Percentiles rank a stretch among this genome's conserved stretches.
Conservation (phyloP, 345 rosid genomes). For the Barbarea vulgaris region DNA sequence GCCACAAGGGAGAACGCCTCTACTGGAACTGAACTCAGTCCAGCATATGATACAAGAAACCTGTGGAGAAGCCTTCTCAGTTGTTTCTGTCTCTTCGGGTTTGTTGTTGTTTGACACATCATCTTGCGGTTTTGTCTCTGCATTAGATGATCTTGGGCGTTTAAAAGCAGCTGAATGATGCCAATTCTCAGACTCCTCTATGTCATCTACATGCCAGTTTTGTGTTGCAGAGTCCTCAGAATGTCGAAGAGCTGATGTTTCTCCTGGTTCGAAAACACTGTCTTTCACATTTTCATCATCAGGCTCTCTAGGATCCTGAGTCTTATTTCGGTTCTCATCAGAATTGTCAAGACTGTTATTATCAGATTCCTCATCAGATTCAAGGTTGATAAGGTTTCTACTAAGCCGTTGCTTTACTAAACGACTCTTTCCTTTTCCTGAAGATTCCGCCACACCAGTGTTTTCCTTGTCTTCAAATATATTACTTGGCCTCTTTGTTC, state of each 20-base stretch:
- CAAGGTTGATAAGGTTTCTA: conserved; percentile 44
- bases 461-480: conserved; percentile 35
- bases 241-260: conserved; percentile 43
- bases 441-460: conserved; percentile 45
- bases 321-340: conserved; percentile 23
- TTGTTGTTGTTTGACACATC: conserved; percentile 31
- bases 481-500: conserved; percentile 30
- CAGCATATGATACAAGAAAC: conserved; percentile 91
- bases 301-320: conserved; percentile 29
- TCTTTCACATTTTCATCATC: conserved; percentile 22
- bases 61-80: conserved; percentile 46
- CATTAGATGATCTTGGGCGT: conserved; percentile 25
- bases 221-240: conserved; percentile 24
- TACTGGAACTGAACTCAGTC: conserved; percentile 84
- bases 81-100: conserved; percentile 27
- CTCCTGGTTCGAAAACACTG: conserved; percentile 41
- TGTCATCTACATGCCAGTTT: conserved; percentile 43
- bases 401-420: conserved; percentile 47
- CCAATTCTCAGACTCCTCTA: conserved; percentile 45
- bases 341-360: conserved; percentile 2
- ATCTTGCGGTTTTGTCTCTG: conserved; percentile 25
- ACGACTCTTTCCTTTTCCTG: conserved; percentile 47
- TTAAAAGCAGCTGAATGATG: conserved; percentile 36
- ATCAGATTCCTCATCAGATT: conserved; percentile 50
- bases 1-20: conserved; percentile 90